Evolutionary conservation across 2,329 filamentous ascomycete genomes (phyloP).

Genomic region (Fusarium transvaalense): DNA sequence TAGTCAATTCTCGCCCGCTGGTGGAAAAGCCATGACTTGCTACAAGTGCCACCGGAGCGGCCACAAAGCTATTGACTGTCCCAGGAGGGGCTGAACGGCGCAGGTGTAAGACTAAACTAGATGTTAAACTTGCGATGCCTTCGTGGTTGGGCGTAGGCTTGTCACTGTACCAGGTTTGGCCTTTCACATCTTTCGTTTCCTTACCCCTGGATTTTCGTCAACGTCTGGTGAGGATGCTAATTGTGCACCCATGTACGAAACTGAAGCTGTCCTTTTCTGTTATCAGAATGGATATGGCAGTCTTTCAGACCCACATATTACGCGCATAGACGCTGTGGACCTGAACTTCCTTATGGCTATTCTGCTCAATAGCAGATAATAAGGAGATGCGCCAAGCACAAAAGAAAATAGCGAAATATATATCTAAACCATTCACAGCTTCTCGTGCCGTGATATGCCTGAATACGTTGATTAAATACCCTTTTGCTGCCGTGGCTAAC

Average conservation of each 20-base stretch:
- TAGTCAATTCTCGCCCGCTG: constrained; percentile 41
- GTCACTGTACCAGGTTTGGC: constrained; percentile 2
- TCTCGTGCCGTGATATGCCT: neutral
- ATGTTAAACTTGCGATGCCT: neutral
- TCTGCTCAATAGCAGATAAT: neutral
- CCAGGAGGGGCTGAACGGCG: constrained; percentile 47
- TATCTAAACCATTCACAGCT: neutral
- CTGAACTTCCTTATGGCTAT: neutral
- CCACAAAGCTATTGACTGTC: constrained; percentile 70
- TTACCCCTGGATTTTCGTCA: neutral
- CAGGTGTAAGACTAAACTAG: constrained; percentile 3
- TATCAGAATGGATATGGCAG: neutral
- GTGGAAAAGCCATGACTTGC: constrained; percentile 59
- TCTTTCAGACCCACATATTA: neutral
- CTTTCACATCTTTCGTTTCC: neutral
- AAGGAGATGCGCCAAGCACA: neutral
- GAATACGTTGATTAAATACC: neutral
- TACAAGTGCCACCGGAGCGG: constrained; percentile 72
- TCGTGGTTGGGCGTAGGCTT: neutral
- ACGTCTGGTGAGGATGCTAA: neutral
- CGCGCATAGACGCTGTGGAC: neutral
- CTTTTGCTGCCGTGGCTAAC: no score
- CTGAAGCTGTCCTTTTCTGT: neutral
- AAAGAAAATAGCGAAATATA: neutral
- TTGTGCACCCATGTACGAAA: neutral